Conservation (phyloP, 768 basidiomycete species). For the Rhizopogon roseolus region DNA sequence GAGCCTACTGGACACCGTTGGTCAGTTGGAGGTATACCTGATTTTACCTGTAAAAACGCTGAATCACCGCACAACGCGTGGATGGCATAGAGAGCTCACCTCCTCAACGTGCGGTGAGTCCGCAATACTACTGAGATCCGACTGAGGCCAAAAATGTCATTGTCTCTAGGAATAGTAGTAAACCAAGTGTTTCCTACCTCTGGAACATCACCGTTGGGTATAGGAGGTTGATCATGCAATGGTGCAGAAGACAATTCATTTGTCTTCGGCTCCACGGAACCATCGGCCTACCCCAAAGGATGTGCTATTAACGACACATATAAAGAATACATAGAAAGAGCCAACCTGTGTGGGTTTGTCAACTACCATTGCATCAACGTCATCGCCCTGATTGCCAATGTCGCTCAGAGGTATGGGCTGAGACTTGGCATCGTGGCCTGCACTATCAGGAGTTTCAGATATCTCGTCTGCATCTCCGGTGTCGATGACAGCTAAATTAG, state of each 20-base stretch:
- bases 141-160: background rate
- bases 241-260: background rate
- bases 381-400: conserved; percentile 1
- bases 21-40: background rate
- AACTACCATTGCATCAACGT: conserved; percentile 8
- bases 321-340: background rate
- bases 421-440: background rate
- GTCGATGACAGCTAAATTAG: no score
- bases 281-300: background rate
- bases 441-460: background rate
- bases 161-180: background rate
- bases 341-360: conserved; percentile 17
- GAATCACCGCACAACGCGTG: background rate
- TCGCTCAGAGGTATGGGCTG: background rate
- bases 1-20: conserved; percentile 30
- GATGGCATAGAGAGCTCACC: background rate
- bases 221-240: background rate
- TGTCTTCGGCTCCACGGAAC: background rate
- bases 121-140: background rate
- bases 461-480: background rate
- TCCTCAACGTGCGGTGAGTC: background rate
- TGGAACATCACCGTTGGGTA: background rate
- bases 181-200: background rate
- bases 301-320: background rate
- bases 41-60: background rate